Evolutionary conservation across 805 yeast genomes (phyloP).

Genomic region (Yarrowia bubula): DNA sequence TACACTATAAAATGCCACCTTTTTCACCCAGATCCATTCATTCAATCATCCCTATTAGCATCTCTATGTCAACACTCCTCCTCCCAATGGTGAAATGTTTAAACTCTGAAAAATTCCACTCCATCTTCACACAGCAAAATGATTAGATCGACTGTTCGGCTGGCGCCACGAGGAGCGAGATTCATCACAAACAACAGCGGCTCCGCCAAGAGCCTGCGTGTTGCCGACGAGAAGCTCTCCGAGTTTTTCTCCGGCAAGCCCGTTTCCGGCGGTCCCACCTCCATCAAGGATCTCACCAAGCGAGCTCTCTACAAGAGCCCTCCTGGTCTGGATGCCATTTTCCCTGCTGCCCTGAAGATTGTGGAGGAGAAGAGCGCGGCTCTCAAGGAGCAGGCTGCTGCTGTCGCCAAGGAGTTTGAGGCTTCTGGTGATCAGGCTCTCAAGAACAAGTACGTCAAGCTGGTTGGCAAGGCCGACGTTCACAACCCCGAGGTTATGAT

Average conservation of each 20-base stretch:
- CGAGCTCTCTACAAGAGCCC: slow-evolving; percentile 59
- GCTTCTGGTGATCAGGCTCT: slow-evolving; percentile 34
- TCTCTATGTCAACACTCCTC: neutral
- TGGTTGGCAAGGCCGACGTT: slow-evolving; percentile 61
- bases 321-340: slow-evolving; percentile 65
- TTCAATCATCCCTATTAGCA: neutral
- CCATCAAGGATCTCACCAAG: slow-evolving; percentile 23
- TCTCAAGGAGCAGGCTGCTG: slow-evolving; percentile 44
- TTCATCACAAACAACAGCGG: slow-evolving; percentile 24
- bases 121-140: neutral
- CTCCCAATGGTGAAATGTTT: neutral
- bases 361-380: slow-evolving; percentile 52
- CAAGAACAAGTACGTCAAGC: slow-evolving; percentile 33
- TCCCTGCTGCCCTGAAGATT: slow-evolving; percentile 62
- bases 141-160: slow-evolving; percentile 25
- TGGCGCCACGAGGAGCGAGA: slow-evolving; percentile 22
- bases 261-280: neutral
- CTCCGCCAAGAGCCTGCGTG: slow-evolving; percentile 20
- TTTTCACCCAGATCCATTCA: neutral
- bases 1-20: no score
- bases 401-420: slow-evolving; percentile 37
- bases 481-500: slow-evolving; percentile 82
- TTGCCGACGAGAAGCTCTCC: slow-evolving; percentile 7
- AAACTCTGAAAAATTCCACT: slow-evolving; percentile 21
- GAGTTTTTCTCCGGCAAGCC: neutral